These are phyloP conservation scores for Gracilaria domingensis DNA, from an alignment of 23 red algal genomes.

Conservation along the genomic window DNA sequence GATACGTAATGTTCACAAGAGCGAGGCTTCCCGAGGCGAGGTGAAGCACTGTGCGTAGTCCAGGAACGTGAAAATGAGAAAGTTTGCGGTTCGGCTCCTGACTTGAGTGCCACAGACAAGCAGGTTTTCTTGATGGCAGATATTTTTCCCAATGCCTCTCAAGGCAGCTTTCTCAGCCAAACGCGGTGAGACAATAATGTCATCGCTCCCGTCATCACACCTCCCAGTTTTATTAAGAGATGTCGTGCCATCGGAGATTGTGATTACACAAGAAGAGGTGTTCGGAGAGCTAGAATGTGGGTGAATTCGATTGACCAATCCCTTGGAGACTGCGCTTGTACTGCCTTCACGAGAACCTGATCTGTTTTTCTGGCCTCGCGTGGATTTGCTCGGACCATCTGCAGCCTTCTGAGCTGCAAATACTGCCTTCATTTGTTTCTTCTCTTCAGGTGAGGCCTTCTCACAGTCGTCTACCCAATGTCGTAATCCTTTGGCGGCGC, in stretches of 20 bases:
- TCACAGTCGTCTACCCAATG: constrained; percentile 33
- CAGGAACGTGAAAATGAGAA: too few relatives aligned
- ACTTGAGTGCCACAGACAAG: too few relatives aligned
- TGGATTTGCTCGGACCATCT: background rate
- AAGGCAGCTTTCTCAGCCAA: too few relatives aligned
- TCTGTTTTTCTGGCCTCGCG: background rate
- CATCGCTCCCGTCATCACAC: background rate
- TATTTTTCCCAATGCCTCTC: too few relatives aligned
- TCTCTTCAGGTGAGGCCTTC: background rate
- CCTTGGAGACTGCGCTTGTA: background rate
- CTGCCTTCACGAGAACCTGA: background rate
- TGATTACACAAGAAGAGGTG: background rate
- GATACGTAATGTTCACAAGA: too few relatives aligned
- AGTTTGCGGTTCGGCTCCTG: too few relatives aligned
- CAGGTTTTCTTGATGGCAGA: too few relatives aligned
- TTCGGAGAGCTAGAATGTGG: background rate
- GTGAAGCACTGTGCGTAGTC: too few relatives aligned
- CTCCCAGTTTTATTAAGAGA: background rate
- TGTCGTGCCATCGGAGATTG: background rate
- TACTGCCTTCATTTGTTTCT: background rate
- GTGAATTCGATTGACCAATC: background rate
- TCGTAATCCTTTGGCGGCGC: background rate
- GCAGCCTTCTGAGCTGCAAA: constrained; percentile 5
- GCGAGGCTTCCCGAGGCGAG: too few relatives aligned
- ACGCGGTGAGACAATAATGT: too few relatives aligned